phyloP scores from a whole-genome alignment of 345 rosid species.

The Diplotaxis tenuifolia region DNA sequence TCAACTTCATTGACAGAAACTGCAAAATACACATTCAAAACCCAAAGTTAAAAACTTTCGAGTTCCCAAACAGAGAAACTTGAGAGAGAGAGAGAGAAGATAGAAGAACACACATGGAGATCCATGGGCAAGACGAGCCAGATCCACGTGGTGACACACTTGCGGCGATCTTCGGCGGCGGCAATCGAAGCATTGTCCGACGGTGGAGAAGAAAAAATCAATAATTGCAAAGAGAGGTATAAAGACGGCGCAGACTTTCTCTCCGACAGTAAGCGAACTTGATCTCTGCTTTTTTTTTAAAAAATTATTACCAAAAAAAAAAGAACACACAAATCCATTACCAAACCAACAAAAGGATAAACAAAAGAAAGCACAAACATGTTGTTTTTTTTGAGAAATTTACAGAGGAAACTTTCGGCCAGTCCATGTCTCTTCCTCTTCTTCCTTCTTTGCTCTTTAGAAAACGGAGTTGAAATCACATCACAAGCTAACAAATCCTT shows the following conservation, averaged over 20 bases:
- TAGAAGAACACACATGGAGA: conserved; percentile 50
- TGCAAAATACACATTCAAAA: conserved; percentile 22
- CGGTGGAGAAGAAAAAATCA: conserved; percentile 44
- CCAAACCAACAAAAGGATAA: no score
- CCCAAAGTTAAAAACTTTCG: background rate
- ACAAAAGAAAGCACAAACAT: background rate
- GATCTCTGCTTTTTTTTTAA: conserved; percentile 42
- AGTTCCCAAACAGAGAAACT: background rate
- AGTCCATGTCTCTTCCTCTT: no score
- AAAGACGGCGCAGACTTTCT: conserved; percentile 61
- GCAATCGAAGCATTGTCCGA: conserved; percentile 50
- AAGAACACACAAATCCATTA: no score
- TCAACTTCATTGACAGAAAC: conserved; percentile 74
- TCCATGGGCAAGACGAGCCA: conserved; percentile 57
- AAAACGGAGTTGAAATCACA: no score
- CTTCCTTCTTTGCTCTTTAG: no score
- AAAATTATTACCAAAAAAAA: no score
- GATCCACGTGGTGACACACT: conserved; percentile 30
- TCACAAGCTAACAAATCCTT: no score
- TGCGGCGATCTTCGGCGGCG: background rate
- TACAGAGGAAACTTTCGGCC: no score
- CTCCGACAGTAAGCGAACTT: conserved; percentile 58
- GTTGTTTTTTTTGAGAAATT: no score
- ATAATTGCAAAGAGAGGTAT: conserved; percentile 55
- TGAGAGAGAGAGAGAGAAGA: background rate